Conservation (phyloP, 2,329 filamentous ascomycete genomes). For the Scortechinia acanthostroma region DNA sequence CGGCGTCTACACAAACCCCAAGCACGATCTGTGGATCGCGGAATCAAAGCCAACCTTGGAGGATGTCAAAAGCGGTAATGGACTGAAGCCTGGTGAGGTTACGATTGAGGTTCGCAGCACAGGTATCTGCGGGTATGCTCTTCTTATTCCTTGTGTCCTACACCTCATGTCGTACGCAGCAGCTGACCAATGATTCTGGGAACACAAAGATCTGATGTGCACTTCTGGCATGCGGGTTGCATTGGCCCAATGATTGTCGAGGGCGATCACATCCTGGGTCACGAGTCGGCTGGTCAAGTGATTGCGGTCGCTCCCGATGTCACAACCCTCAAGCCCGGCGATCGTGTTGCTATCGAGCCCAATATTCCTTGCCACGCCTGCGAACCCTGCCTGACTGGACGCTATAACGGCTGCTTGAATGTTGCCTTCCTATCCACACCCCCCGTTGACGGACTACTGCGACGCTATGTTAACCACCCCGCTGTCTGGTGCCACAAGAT, state of each 20-base stretch:
- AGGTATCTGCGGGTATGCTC: slow-evolving; percentile 79
- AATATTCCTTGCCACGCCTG: slow-evolving; percentile 87
- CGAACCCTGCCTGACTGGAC: slow-evolving; percentile 83
- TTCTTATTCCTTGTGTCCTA: slow-evolving; percentile 1
- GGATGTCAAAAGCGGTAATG: slow-evolving; percentile 60
- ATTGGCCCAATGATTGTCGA: slow-evolving; percentile 94
- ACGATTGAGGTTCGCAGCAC: slow-evolving; percentile 86
- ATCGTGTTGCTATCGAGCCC: slow-evolving; percentile 88
- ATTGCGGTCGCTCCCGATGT: slow-evolving; percentile 79
- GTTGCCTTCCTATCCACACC: slow-evolving; percentile 87
- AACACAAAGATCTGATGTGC: slow-evolving; percentile 70
- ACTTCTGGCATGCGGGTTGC: slow-evolving; percentile 93
- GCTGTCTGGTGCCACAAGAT: slow-evolving; percentile 96
- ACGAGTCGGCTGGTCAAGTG: slow-evolving; percentile 82
- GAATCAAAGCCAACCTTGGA: slow-evolving; percentile 72
- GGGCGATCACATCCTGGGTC: slow-evolving; percentile 83
- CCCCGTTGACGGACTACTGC: slow-evolving; percentile 76
- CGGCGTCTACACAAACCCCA: slow-evolving; percentile 89
- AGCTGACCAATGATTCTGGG: slow-evolving; percentile 8
- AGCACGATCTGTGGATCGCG: slow-evolving; percentile 83
- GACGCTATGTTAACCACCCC: slow-evolving; percentile 90
- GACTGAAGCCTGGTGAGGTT: slow-evolving; percentile 74
- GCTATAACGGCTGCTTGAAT: slow-evolving; percentile 88
- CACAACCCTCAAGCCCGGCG: slow-evolving; percentile 70
- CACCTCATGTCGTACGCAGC: background rate